Conservation (phyloP, 768 basidiomycete genomes). For the Ephemerocybe angulata region DNA sequence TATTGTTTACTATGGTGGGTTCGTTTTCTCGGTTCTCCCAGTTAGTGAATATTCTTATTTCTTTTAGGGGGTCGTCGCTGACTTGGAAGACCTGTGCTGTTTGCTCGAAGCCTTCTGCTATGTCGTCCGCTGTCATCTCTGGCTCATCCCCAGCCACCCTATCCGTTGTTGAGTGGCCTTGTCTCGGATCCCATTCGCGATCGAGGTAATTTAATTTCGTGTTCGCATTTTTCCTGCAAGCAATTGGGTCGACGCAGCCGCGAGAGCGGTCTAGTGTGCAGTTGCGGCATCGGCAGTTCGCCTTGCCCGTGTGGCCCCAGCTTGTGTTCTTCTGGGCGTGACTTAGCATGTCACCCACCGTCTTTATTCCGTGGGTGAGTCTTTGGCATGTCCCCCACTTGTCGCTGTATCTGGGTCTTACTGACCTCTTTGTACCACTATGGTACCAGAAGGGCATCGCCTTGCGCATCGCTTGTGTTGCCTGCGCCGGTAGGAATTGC, state of each 20-base stretch:
- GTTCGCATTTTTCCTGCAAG: not conserved
- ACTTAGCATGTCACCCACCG: not conserved
- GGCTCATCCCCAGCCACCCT: not conserved
- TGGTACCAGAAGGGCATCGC: not conserved
- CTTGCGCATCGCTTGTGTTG: not conserved
- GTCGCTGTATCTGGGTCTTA: not conserved
- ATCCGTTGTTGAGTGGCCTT: not conserved
- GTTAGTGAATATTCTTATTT: not conserved
- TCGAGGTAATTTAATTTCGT: not conserved
- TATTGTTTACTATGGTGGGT: conserved; percentile 17
- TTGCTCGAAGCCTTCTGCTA: not conserved
- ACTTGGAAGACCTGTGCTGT: not conserved
- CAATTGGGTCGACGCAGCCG: not conserved
- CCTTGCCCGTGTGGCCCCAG: not conserved
- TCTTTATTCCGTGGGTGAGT: not conserved
- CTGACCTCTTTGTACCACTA: not conserved
- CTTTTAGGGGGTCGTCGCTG: not conserved
- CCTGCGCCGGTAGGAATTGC: not conserved
- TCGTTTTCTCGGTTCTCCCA: not conserved
- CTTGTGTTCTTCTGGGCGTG: not conserved
- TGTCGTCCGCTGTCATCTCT: not conserved
- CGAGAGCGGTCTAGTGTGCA: not conserved
- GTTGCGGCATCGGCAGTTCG: not conserved
- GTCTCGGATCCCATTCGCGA: not conserved
- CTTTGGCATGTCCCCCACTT: not conserved